Conservation (phyloP, 441 rosid genomes). For the Kokia cookei region DNA sequence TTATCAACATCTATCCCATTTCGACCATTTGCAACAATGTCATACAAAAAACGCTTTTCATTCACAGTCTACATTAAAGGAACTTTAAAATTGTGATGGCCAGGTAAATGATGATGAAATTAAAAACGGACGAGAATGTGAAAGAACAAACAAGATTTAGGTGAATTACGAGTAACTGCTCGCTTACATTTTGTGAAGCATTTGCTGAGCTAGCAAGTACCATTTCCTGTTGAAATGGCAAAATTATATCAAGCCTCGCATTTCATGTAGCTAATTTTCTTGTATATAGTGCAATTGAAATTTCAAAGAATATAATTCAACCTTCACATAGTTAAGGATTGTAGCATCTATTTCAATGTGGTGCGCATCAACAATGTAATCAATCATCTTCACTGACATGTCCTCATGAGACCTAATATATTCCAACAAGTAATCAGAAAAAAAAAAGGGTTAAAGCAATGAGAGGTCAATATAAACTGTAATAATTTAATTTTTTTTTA, state of each 20-base stretch:
- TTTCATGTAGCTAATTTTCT: neutral
- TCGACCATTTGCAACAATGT: slow-evolving; percentile 75
- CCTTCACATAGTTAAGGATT: slow-evolving; percentile 50
- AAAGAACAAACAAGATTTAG: neutral
- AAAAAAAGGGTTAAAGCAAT: neutral
- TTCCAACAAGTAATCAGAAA: neutral
- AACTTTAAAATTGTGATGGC: neutral
- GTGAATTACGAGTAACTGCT: neutral
- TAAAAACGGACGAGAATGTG: neutral
- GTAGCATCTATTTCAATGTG: slow-evolving; percentile 52
- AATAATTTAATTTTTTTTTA: neutral
- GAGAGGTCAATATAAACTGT: neutral
- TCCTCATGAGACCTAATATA: slow-evolving; percentile 63
- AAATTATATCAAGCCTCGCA: neutral
- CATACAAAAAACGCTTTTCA: slow-evolving; percentile 45
- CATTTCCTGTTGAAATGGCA: slow-evolving; percentile 48
- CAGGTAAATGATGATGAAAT: neutral
- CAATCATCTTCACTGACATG: slow-evolving; percentile 60
- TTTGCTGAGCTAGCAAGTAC: slow-evolving; percentile 43
- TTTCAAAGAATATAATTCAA: slow-evolving; percentile 6
- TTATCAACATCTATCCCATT: slow-evolving; percentile 76
- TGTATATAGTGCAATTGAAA: neutral
- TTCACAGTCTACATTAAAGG: slow-evolving; percentile 23
- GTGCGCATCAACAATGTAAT: slow-evolving; percentile 50
- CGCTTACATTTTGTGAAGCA: slow-evolving; percentile 37